Evolutionary conservation across 352 stramenopile genomes (phyloP), one percentile per base, ranked within the genome.

Genomic region (Phytophthora constricta): DNA sequence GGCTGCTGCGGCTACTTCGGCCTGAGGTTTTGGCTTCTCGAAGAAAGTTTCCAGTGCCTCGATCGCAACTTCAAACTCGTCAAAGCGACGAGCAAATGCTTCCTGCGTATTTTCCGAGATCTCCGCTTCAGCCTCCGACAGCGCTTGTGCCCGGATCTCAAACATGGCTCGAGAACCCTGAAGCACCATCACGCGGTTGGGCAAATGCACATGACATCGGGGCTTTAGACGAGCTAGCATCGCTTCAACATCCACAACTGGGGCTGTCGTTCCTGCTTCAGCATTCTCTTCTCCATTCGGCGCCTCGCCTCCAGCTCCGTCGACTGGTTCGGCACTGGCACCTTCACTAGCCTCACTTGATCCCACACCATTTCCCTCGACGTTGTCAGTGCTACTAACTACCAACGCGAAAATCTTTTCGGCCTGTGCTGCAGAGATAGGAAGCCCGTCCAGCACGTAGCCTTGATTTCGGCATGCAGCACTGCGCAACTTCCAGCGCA

Each of bases 371-470:
- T 53, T 61, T 5, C 51, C 62, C 1, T 63, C 52, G 19, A 56
- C 33, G 13, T 62, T 68, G 2, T 60, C 62, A 25, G 60, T 49
- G 20, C 9, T 59, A 5, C 37, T 66, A 11, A 66, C 60, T 22
- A 62, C 62, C 3, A 58, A 26, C 1, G 63, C 70, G 45, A 92
- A 92, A 11, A 93, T 65, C 42, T 62, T 68, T 25, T 63, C 47
- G 1, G 87, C 87, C 34, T 89, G 84, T 19, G 70, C 66, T 17
- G 78, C 63, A 3, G 78, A 80, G 16, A 74, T 60, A 2, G 87
- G 83, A 2, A 92, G 42, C 0, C 85, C 87, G 34, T 96, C 87
- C 8, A 96, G 67, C 19, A 96, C 89, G 50, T 90, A 96, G 3
- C 89, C 89, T 46, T 95, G 89, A 71, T 95, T 96, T 7, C 79